These are phyloP conservation scores for Flaveria linearis DNA, from an alignment of 129 eudicot species.

Conservation along the genomic window DNA sequence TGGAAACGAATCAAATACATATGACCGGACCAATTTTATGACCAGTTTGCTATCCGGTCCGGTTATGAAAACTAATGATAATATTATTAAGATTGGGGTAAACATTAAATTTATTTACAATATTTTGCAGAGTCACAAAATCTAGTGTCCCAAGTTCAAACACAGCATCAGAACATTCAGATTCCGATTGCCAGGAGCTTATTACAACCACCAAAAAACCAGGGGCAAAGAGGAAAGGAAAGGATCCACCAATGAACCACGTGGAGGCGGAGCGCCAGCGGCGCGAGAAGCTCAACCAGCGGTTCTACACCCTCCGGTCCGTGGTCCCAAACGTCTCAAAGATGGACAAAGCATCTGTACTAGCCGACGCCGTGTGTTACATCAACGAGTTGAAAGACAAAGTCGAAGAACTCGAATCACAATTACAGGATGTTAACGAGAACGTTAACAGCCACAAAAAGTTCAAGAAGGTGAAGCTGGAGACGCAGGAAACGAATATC, in stretches of 20 bases:
- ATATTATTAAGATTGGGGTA: no score
- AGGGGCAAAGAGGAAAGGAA: no score
- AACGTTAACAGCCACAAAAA: neutral
- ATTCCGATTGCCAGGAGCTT: no score
- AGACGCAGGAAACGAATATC: neutral
- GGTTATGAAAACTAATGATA: no score
- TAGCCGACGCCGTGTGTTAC: conserved; percentile 62
- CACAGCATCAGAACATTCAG: no score
- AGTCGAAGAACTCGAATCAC: conserved; percentile 42
- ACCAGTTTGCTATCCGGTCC: no score
- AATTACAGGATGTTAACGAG: conserved; percentile 9
- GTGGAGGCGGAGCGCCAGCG: conserved; percentile 78
- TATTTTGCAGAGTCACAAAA: no score
- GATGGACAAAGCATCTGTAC: conserved; percentile 70
- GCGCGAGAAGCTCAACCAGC: conserved; percentile 68
- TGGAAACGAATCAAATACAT: no score
- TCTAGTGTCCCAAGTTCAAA: no score
- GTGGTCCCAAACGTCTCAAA: conserved; percentile 66
- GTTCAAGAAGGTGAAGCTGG: conserved; percentile 30
- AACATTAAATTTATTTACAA: no score
- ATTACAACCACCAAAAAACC: no score
- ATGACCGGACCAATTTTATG: no score
- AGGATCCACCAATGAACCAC: conserved; percentile 37
- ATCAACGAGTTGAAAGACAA: conserved; percentile 53
- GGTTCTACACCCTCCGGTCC: conserved; percentile 62